Percentiles rank a stretch among this genome's conserved stretches.
Conservation (phyloP, 305 asterid species). For the Nicotiana rustica region DNA sequence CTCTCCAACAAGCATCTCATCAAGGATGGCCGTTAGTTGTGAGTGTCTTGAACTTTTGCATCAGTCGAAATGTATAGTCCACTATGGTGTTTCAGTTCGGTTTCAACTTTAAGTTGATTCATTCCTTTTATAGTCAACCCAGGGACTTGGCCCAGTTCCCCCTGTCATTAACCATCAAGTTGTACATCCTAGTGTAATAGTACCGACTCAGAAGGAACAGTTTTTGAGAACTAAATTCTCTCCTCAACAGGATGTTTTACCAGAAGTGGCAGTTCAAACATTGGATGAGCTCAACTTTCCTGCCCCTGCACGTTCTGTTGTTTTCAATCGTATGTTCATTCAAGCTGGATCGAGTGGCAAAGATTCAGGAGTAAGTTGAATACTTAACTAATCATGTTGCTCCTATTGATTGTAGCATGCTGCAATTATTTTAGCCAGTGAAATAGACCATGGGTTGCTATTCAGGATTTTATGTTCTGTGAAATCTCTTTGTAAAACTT, state of each 20-base stretch:
- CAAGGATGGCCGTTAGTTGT: constrained; percentile 22
- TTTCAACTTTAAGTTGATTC: background rate
- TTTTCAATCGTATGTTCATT: background rate
- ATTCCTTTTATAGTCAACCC: constrained; percentile 4
- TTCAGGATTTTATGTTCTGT: background rate
- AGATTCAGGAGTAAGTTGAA: constrained; percentile 9
- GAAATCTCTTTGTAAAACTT: constrained; percentile 3
- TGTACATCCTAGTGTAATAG: background rate
- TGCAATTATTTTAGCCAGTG: constrained; percentile 4
- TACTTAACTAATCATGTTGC: background rate
- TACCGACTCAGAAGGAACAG: constrained; percentile 23
- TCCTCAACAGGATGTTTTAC: background rate
- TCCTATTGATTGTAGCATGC: constrained; percentile 3
- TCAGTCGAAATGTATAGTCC: background rate
- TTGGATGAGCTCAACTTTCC: background rate
- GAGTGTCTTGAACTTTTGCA: constrained; percentile 14
- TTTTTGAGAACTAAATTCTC: background rate
- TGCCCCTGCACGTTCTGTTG: constrained; percentile 1
- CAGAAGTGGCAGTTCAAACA: no score
- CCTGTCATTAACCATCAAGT: constrained; percentile 13
- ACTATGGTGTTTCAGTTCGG: background rate
- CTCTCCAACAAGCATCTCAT: constrained; percentile 32
- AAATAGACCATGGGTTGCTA: background rate
- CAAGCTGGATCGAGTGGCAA: background rate
- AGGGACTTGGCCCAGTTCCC: constrained; percentile 27